Percentiles rank a stretch among this genome's conserved stretches.
Evolutionary conservation across 352 stramenopile species (phyloP).

Genomic region (Chrysophaeum taylorii): DNA sequence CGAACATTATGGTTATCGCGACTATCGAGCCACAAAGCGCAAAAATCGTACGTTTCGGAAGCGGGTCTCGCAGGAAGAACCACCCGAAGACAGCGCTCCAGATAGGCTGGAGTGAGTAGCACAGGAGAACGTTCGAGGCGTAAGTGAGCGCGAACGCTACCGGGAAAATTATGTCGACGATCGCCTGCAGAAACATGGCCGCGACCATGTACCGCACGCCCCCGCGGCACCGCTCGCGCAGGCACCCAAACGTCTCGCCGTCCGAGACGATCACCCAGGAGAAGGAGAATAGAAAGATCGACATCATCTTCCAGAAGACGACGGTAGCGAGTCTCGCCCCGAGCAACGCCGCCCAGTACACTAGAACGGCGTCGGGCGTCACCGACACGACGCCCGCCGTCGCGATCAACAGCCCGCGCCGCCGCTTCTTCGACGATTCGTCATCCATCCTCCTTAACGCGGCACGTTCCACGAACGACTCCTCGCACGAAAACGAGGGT

Average conservation of each 20-base stretch:
- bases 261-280: background rate
- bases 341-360: background rate
- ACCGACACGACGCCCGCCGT: background rate
- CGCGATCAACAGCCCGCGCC: background rate
- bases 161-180: too few species aligned
- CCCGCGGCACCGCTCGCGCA: too few species aligned
- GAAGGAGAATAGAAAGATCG: background rate
- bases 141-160: background rate
- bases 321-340: background rate
- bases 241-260: too few species aligned
- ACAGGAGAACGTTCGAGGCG: background rate
- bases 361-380: background rate
- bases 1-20: background rate
- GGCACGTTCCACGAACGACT: too few species aligned
- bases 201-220: too few species aligned
- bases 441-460: too few species aligned
- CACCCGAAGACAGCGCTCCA: background rate
- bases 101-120: background rate
- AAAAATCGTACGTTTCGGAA: background rate
- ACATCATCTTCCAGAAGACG: slow-evolving; percentile 9
- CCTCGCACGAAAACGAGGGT: too few species aligned
- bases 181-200: too few species aligned
- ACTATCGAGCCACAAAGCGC: background rate
- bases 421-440: too few species aligned
- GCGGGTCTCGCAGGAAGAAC: background rate